phyloP scores from a whole-genome alignment of 129 eudicot genomes.

The Kitagawia praeruptora region DNA sequence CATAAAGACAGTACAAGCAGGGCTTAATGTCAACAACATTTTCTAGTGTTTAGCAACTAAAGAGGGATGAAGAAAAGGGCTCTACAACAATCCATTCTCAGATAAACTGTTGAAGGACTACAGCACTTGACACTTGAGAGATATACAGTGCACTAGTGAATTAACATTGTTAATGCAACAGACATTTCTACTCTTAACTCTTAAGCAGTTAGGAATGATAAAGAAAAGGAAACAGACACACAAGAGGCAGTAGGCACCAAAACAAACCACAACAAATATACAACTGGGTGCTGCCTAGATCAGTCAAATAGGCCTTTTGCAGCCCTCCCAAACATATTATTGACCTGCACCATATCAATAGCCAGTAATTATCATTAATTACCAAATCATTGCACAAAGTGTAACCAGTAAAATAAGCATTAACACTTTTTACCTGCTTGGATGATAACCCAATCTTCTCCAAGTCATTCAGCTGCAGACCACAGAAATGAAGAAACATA shows the following conservation, averaged over 20 bases:
- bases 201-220: background rate
- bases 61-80: no score
- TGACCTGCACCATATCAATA: conserved; percentile 40
- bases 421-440: conserved; percentile 49
- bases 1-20: no score
- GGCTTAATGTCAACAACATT: background rate
- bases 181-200: background rate
- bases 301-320: conserved; percentile 59
- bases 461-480: conserved; percentile 71
- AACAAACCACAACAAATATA: background rate
- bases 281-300: conserved; percentile 27
- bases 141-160: background rate
- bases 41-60: background rate
- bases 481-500: background rate
- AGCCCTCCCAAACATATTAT: conserved; percentile 66
- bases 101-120: background rate
- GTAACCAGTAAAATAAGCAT: background rate
- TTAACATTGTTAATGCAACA: background rate
- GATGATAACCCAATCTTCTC: conserved; percentile 87
- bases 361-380: background rate
- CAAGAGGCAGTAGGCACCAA: background rate
- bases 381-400: background rate
- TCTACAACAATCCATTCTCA: background rate
- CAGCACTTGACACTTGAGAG: background rate
- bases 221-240: background rate